Base-by-base conservation (phyloP, 768 basidiomycete species). In the Tylopilus balloui region DNA sequence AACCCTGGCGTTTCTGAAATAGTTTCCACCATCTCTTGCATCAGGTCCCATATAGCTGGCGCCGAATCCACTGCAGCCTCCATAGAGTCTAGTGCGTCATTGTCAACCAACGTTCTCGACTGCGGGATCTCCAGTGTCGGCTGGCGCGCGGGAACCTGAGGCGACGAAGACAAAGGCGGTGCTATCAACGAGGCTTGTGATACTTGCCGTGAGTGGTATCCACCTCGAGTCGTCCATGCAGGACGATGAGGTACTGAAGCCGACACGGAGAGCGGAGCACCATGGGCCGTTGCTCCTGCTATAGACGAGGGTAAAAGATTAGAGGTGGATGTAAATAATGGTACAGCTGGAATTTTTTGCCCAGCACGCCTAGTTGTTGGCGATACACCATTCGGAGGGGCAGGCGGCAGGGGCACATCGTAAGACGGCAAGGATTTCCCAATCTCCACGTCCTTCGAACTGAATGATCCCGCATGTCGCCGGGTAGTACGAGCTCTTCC, bases 381-480 rank as follows among this genome's bases (percentile, higher is more conserved):
- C 15, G 56, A 54, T 44, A 49, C 24, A n/a, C 49, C 54, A 44
- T 40, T 56, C 15, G 58, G 52, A 8, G 73, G 55, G 13, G 72
- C 15, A 11, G 56, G 59, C 2, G 60, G 67, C 9, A 56, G 21
- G 3, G 65, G 62, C 3, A 70, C 49, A 38, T 82, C 78, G 54
- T 79, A 79, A n/a, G 84, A 84, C 8, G 88, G 86, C 42, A 89
- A 64, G 47, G 79, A 74, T 67, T 84, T 90, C 34, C 93, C 93
- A 43, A 89, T 83, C 62, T 95, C 86, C 6, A 95, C 87, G 63
- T 96, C 93, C 62, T 91, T 88, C 21, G 78, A 83, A 53, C 93
- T 95, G 71, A 95, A 97, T 4, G 93, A 95, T n/a, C 93, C 93
- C 6, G 89, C 93, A 65, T 95, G 88, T 31, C 93, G 77, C 37